Conservation (phyloP, 371 early-diverging fungal species). For the Mortierella sp. region DNA sequence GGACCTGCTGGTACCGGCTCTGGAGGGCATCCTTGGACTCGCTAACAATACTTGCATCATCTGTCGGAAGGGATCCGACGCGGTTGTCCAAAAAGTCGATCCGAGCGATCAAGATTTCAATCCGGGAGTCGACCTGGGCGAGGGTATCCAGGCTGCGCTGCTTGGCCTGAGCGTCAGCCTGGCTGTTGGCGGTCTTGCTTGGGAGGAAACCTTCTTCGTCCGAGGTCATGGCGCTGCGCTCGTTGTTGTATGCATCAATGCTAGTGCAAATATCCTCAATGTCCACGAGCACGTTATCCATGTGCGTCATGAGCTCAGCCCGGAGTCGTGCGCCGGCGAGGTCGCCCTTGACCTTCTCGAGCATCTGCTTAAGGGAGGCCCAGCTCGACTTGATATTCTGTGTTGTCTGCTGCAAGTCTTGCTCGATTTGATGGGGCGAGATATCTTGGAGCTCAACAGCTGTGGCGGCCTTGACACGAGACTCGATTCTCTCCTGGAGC, state of each 20-base stretch:
- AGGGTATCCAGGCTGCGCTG: constrained; percentile 55
- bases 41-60: constrained; percentile 49
- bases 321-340: constrained; percentile 55
- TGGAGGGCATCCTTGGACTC: constrained; percentile 51
- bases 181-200: constrained; percentile 18
- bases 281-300: constrained; percentile 52
- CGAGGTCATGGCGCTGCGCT: constrained; percentile 53
- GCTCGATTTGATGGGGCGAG: constrained; percentile 15
- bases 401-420: constrained; percentile 35
- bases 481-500: constrained; percentile 59
- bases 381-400: constrained; percentile 53
- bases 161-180: constrained; percentile 60
- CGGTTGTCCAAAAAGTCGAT: constrained; percentile 67
- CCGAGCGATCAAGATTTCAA: constrained; percentile 64
- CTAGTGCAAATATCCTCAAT: constrained; percentile 53
- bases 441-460: constrained; percentile 51
- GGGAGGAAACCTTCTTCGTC: constrained; percentile 48
- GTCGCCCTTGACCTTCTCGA: constrained; percentile 57
- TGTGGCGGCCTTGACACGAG: constrained; percentile 32
- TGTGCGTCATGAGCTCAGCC: constrained; percentile 58
- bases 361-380: constrained; percentile 51
- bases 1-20: constrained; percentile 60
- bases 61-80: constrained; percentile 55
- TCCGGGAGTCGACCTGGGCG: constrained; percentile 65
- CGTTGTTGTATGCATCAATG: constrained; percentile 56